Evolutionary conservation across 1,284 basidiomycete species (phyloP), one percentile per base, ranked within the genome.

Genomic region (Naganishia liquefaciens): DNA sequence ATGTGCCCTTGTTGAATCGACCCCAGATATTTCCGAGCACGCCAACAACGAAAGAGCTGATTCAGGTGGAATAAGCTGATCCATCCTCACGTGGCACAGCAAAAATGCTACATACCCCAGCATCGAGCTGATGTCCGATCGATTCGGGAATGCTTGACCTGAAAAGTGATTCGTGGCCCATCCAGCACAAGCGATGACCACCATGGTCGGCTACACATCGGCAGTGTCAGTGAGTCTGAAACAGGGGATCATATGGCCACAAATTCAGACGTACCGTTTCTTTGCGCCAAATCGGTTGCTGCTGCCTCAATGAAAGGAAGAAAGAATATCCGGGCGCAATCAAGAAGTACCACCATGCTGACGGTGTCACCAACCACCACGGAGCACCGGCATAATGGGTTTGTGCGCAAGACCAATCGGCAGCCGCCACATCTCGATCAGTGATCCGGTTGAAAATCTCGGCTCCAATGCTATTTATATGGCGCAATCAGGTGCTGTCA

Each of bases 1-100:
- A 62, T 68, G 89, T 88, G 1, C 89, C 88, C 39, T 84, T 82
- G 75, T 89, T 88, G 77, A 93, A 84, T 47, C 89, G 85, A 11
- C 89, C 90, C 69, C 91, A 94, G 15, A 93, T 53, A 75, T 93
- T 93, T 37, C 91, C 85, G 47, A 92, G 80, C 60, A 93, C 80
- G 9, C 92, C 91, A 46, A 94, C 91, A 1, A 86, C 86, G 70
- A 95, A 89, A 0, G 90, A 81, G 11, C 80, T 89, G 44, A 15
- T 23, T 47, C 6, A 23, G 6, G 19, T 33, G 2, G 37, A 40
- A 54, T 28, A 50, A 17, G 47, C 50, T n/a, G n/a, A n/a, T n/a
- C 42, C 52, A 54, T 44, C 15, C 23, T 21, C 40, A 2, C 28
- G 19, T 46, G 39, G 1, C 3, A 27, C 17, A 19, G 21, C 19